Base-by-base conservation (phyloP, 2,329 filamentous ascomycete species). In the Leptographium galeiforme region DNA sequence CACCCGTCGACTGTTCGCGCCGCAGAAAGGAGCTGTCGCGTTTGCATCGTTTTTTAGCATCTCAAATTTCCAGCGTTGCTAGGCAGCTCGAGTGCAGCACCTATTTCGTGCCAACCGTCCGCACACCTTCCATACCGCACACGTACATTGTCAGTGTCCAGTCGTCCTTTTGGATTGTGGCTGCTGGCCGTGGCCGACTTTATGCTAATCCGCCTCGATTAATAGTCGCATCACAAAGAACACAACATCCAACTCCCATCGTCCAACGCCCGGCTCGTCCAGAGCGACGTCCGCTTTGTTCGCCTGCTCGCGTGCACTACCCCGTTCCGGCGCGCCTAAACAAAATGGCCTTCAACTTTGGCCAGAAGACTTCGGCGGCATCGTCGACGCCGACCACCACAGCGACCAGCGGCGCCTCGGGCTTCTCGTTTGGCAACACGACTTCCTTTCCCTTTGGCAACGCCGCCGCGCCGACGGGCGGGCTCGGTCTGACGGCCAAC, bases 371-470 rank as follows among this genome's bases (percentile, higher is more conserved):
- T 63, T 66, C 50, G 61, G 65, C 65, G 25, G 63, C 68, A 61
- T 68, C 70, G 54, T 56, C 53, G 40, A 57, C 60, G 63, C 69
- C 68, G 57, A 52, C 67, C n/a, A 66, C 70, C 14, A 65, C 66
- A 43, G 64, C 70, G 6, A 43, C 48, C 30, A 49, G 47, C 47
- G 38, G 14, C 11, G 63, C 70, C 19, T 67, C 73, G 49, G 39
- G 48, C 4, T 30, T 54, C 13, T 57, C 60, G 67, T 52, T 77
- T 60, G 71, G 71, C 25, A 51, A 41, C 25, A 30, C 56, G 2
- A 40, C 47, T 18, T n/a, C 50, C 10, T 74, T 76, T 61, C 68
- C 68, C 11, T 77, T 77, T 56, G 68, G 68, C 39, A 61, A 58
- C 19, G 57, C 63, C 32, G 48, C 58, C 18, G 62, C 67, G 13